These are phyloP conservation scores for Pisolithus marmoratus DNA, from an alignment of 768 basidiomycete species.

Conservation along the genomic window DNA sequence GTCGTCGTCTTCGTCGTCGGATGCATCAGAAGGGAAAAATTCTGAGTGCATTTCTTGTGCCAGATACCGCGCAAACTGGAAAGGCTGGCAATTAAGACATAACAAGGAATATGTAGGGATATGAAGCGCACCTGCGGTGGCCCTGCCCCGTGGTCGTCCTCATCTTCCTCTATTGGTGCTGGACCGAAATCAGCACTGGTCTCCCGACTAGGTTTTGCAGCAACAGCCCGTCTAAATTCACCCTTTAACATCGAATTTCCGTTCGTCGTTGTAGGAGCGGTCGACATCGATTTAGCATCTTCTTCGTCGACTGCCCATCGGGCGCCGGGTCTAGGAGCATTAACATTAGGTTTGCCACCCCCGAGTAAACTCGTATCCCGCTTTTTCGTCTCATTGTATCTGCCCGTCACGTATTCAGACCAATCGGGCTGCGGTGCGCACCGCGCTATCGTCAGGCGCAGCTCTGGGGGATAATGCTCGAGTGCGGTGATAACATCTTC, in stretches of 20 bases:
- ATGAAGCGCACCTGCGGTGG: constrained; percentile 37
- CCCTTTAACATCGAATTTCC: constrained; percentile 35
- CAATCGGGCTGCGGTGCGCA: constrained; percentile 76
- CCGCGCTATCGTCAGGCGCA: constrained; percentile 56
- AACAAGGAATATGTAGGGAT: constrained; percentile 6
- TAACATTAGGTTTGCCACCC: constrained; percentile 72
- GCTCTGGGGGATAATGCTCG: constrained; percentile 78
- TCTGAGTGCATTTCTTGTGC: constrained; percentile 68
- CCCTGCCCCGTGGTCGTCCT: constrained; percentile 34
- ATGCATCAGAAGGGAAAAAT: constrained; percentile 45
- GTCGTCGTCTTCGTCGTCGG: constrained; percentile 45
- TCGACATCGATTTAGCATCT: constrained; percentile 30
- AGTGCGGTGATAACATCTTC: constrained; percentile 92
- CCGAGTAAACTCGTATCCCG: constrained; percentile 77
- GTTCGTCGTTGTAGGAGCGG: constrained; percentile 7
- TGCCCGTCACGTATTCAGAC: constrained; percentile 84
- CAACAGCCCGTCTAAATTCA: constrained; percentile 51
- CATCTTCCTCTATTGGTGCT: constrained; percentile 44
- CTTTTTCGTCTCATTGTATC: constrained; percentile 82
- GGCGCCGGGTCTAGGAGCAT: constrained; percentile 23
- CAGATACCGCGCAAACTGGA: constrained; percentile 75
- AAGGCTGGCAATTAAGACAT: background rate
- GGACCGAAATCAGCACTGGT: constrained; percentile 65
- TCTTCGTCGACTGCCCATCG: constrained; percentile 74
- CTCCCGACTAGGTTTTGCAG: constrained; percentile 38